A percentile compares a stretch with the other conserved stretches of the same genome.
These are phyloP conservation scores for Hypomontagnella monticulosa DNA, from an alignment of 495 filamentous ascomycete species.

Conservation along the genomic window DNA sequence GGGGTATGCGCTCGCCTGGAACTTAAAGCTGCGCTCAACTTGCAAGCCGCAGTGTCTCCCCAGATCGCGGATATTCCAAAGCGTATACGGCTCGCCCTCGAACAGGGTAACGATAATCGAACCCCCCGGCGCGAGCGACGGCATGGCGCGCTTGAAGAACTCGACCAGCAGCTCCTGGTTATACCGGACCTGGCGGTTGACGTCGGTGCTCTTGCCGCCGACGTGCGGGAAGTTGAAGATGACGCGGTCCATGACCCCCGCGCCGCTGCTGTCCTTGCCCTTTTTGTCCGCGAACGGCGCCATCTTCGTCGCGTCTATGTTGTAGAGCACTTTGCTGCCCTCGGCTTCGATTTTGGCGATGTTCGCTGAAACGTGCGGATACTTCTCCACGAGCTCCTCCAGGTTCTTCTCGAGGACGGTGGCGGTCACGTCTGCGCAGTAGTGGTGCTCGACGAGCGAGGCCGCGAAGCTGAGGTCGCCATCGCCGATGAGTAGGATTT, in stretches of 20 bases:
- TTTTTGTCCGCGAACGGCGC: constrained; percentile 53
- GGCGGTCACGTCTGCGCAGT: constrained; percentile 68
- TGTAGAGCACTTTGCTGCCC: constrained; percentile 67
- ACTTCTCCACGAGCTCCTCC: constrained; percentile 69
- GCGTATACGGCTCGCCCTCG: constrained; percentile 89
- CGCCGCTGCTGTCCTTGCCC: constrained; percentile 46
- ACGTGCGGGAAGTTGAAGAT: constrained; percentile 98
- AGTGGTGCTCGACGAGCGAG: constrained; percentile 76
- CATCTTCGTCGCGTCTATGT: constrained; percentile 78
- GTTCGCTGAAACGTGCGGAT: constrained; percentile 75
- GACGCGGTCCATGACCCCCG: constrained; percentile 73
- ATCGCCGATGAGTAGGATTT: constrained; percentile 88
- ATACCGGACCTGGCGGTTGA: constrained; percentile 89
- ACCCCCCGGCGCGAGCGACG: constrained; percentile 59
- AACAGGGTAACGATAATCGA: constrained; percentile 88
- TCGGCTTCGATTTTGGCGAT: constrained; percentile 62
- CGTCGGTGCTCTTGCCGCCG: constrained; percentile 88
- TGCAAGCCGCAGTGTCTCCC: constrained; percentile 79
- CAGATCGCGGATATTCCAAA: constrained; percentile 93
- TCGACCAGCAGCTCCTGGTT: constrained; percentile 90
- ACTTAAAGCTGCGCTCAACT: constrained; percentile 80
- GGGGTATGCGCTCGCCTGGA: constrained; percentile 77
- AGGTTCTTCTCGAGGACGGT: constrained; percentile 59
- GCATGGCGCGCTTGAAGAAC: constrained; percentile 74
- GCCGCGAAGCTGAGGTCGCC: constrained; percentile 93